Base-by-base conservation (phyloP, 2,329 filamentous ascomycete genomes). In the Elsinoe australis region DNA sequence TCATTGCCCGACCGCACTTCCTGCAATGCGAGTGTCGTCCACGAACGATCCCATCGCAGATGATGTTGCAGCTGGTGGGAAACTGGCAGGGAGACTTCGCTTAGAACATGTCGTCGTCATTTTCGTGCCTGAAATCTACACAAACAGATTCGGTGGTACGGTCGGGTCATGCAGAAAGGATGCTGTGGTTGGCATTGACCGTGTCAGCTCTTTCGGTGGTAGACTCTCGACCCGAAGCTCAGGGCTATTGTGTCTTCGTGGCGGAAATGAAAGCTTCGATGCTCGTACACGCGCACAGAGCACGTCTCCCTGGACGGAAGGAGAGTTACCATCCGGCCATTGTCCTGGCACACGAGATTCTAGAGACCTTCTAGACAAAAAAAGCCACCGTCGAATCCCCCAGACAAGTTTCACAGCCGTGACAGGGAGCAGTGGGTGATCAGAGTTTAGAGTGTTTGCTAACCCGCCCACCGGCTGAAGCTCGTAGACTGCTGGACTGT, bases 401-500 rank as follows among this genome's bases (percentile, higher is more conserved):
- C 45, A 29, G 44, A 47, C 18, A 36, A 39, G 45, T 48, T 48
- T 48, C 45, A 48, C 12, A n/a, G 15, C 22, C 24, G 33, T 22
- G 33, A 9, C 34, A 19, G 36, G 12, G 12, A 41, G 26, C 7
- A 29, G 26, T 7, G 26, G 26, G 26, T 6, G 26, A 29, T 6
- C 7, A 12, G 26, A 8, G 19, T 26, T 21, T 9, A 10, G 12
- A 28, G 18, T 22, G 7, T 10, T 42, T 26, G 18, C 29, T 48
- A 28, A 3, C 33, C 21, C 33, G 14, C 21, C 19, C 29, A 26
- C 19, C 29, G 29, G 44, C 44, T 34, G 44, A 47, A 47, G 44
- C 19, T 47, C 44, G 45, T 33, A 28, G 31, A 48, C 45, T 36
- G 24, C 45, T 48, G 45, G 22, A 48, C 45, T 38, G 45, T 39